Evolutionary conservation across 1,284 basidiomycete species (phyloP), one percentile per base, ranked within the genome.

Genomic region (Austroboletus rostrupii): DNA sequence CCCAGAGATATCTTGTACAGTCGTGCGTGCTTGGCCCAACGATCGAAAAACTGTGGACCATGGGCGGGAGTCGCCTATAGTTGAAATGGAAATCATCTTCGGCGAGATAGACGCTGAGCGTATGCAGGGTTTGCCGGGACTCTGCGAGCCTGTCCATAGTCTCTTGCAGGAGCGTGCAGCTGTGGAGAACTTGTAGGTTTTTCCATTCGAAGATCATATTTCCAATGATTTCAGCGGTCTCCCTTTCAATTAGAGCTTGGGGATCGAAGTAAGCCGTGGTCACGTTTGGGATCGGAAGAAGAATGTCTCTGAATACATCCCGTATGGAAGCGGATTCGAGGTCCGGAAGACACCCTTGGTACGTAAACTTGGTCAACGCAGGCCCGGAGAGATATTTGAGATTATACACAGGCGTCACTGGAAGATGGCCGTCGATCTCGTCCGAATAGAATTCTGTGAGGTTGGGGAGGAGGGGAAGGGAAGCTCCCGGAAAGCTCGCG

Each of bases 381-480:
- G 50, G 48, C 11, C 57, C 50, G n/a, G 47, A 41, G 17, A 57
- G 50, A 33, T 51, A 47, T 31, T 50, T 50, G 31, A 59, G 40
- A 26, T 58, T 45, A 12, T 48, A 28, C 8, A 53, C 39, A 5
- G 46, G 47, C 10, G 49, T 38, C 20, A 47, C 47, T 44, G 9
- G 21, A 39, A 21, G 45, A 14, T 33, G 12, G 12, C 3, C 13
- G 14, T 49, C 42, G 2, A 20, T 35, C 39, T 57, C 45, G 26
- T 23, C 42, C 60, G 57, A 59, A 19, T 40, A 43, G 33, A 62
- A 46, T 19, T 59, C 56, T 2, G 35, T 57, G 35, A 61, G 43
- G 16, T 52, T 61, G 17, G 60, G 58, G 35, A 59, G 45, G 3
- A 60, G 45, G 8, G 57, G 51, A 19, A 50, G 38, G 21, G 55